Percentiles rank a stretch among this genome's conserved stretches.
These are phyloP conservation scores for Fusarium solani-melongenae DNA, from an alignment of 2,329 filamentous ascomycete species.

Conservation along the genomic window DNA sequence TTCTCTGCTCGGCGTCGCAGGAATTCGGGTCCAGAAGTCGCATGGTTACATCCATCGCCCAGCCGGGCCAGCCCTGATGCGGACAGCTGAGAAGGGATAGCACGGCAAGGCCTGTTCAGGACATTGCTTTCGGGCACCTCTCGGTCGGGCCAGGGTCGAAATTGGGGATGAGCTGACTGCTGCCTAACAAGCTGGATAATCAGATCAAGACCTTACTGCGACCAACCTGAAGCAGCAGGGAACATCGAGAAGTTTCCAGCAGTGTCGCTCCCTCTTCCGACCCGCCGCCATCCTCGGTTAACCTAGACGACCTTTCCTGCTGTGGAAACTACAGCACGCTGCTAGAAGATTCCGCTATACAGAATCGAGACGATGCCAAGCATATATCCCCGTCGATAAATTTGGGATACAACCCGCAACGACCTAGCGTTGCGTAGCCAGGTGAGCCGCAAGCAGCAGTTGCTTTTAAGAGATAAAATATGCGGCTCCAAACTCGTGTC, in stretches of 20 bases:
- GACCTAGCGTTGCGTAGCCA: neutral
- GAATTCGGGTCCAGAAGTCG: neutral
- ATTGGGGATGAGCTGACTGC: neutral
- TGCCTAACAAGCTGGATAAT: neutral
- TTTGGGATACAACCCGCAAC: neutral
- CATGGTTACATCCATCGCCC: neutral
- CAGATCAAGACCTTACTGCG: neutral
- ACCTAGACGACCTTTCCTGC: neutral
- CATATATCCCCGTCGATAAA: neutral
- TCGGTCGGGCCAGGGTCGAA: neutral
- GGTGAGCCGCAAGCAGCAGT: neutral
- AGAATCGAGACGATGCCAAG: neutral
- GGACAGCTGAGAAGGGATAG: neutral
- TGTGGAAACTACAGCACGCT: neutral
- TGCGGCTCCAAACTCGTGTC: neutral
- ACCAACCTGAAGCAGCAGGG: neutral
- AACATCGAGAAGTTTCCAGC: neutral
- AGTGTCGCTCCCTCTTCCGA: neutral
- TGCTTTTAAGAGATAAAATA: neutral
- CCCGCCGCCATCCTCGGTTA: neutral
- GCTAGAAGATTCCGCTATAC: neutral
- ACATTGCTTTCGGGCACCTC: neutral
- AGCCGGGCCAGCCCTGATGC: neutral
- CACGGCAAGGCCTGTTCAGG: neutral
- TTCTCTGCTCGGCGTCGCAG: neutral